Evolutionary conservation across 1,284 basidiomycete species (phyloP).

Genomic region (Taiwanofungus camphoratus): DNA sequence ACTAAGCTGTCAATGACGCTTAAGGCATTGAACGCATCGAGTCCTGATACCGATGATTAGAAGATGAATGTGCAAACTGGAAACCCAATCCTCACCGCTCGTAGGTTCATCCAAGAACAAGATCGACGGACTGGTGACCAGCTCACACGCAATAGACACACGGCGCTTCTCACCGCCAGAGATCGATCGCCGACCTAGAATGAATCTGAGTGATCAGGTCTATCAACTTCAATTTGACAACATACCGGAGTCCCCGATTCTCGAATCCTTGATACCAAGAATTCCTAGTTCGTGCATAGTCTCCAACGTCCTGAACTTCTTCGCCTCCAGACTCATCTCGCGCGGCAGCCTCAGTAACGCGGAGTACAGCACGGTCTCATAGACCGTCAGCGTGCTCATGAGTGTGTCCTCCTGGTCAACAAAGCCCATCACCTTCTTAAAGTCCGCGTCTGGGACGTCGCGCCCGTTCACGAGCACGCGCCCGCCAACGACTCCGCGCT

Average conservation of each 20-base stretch:
- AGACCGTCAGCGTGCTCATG: constrained; percentile 94
- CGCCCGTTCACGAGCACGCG: constrained; percentile 84
- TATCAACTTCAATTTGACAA: background rate
- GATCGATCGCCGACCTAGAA: constrained; percentile 72
- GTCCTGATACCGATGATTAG: constrained; percentile 40
- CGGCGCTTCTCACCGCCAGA: constrained; percentile 95
- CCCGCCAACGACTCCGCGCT: constrained; percentile 75
- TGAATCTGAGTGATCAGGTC: constrained; percentile 4
- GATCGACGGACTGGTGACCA: constrained; percentile 94
- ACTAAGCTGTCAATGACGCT: constrained; percentile 91
- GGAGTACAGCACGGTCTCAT: constrained; percentile 94
- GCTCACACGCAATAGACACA: constrained; percentile 96
- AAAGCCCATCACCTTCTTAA: constrained; percentile 85
- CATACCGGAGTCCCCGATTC: constrained; percentile 83
- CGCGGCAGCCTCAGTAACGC: constrained; percentile 85
- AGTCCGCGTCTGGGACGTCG: constrained; percentile 68
- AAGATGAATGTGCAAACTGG: background rate
- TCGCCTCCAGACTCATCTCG: constrained; percentile 92
- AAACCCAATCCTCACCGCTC: constrained; percentile 55
- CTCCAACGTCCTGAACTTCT: constrained; percentile 91
- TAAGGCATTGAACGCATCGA: constrained; percentile 93
- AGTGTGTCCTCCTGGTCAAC: constrained; percentile 98
- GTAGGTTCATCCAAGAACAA: constrained; percentile 97
- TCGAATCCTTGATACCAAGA: constrained; percentile 81
- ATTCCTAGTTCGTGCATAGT: constrained; percentile 97